Conservation (phyloP, 441 rosid genomes). For the Corymbia calophylla region DNA sequence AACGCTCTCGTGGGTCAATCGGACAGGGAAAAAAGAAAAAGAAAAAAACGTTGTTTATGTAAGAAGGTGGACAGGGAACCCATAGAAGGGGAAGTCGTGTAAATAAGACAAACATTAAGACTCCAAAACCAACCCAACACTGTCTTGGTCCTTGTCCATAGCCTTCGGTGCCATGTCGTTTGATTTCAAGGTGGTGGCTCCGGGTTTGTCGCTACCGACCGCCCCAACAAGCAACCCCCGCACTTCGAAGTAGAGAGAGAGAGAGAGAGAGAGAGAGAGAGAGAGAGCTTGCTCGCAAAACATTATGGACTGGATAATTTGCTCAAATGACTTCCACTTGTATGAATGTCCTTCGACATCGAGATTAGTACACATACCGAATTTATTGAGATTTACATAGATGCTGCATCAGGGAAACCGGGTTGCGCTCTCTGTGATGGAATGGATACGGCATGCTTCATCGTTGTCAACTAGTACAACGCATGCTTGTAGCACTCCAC, state of each 20-base stretch:
- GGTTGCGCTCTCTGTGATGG: background rate
- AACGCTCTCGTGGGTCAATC: background rate
- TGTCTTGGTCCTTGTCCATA: background rate
- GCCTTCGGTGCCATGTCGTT: constrained; percentile 15
- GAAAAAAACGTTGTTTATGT: background rate
- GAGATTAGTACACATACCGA: background rate
- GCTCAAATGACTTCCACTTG: background rate
- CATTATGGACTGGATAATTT: background rate
- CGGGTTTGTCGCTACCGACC: constrained; percentile 17
- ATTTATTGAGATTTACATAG: background rate
- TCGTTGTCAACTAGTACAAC: background rate
- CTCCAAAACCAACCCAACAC: background rate
- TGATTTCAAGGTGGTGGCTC: constrained; percentile 21
- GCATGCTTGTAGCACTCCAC: background rate
- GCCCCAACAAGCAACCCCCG: background rate
- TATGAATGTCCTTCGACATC: background rate
- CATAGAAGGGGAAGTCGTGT: background rate
- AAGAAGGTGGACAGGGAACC: background rate
- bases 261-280: background rate
- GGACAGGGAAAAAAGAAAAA: background rate
- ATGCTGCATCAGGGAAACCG: background rate
- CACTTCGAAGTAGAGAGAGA: background rate
- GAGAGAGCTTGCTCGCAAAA: background rate
- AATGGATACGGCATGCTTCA: background rate
- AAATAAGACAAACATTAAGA: background rate